Conservation (phyloP, 768 basidiomycete genomes). For the Phaeolepiota aurea region DNA sequence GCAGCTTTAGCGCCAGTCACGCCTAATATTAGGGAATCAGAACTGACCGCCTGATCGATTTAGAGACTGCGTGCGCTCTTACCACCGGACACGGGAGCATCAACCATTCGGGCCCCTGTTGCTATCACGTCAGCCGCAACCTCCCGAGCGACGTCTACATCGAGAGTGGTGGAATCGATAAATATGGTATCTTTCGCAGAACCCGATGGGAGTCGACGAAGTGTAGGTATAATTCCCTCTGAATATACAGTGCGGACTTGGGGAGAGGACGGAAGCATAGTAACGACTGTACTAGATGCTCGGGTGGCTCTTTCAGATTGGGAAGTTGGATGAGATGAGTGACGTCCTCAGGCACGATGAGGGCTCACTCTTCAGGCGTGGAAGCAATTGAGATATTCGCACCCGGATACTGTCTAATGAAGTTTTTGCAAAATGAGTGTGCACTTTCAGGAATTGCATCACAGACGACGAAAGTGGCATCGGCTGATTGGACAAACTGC, state of each 20-base stretch:
- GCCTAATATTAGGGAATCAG: slow-evolving; percentile 31
- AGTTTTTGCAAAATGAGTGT: slow-evolving; percentile 43
- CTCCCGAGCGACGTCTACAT: slow-evolving; percentile 63
- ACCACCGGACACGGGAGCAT: slow-evolving; percentile 95
- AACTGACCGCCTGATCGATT: slow-evolving; percentile 1
- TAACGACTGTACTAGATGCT: slow-evolving; percentile 62
- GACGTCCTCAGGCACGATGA: no score
- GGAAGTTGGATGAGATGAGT: no score
- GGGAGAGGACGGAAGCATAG: slow-evolving; percentile 90
- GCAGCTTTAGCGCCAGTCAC: slow-evolving; percentile 83
- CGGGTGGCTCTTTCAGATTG: slow-evolving; percentile 51
- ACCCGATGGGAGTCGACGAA: slow-evolving; percentile 38
- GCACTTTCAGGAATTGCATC: slow-evolving; percentile 62
- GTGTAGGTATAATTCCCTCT: slow-evolving; percentile 56
- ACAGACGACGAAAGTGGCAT: slow-evolving; percentile 66
- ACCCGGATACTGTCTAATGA: slow-evolving; percentile 48
- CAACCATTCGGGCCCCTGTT: slow-evolving; percentile 70
- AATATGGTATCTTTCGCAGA: slow-evolving; percentile 42
- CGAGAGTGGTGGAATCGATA: slow-evolving; percentile 89
- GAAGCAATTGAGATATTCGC: slow-evolving; percentile 49
- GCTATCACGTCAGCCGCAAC: slow-evolving; percentile 47
- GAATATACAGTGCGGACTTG: slow-evolving; percentile 76
- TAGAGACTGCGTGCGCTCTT: slow-evolving; percentile 12
- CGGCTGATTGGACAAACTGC: slow-evolving; percentile 41
- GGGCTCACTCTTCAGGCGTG: slow-evolving; percentile 68